Evolutionary conservation across 352 stramenopile genomes (phyloP).

Genomic region (Phytophthora boehmeriae): DNA sequence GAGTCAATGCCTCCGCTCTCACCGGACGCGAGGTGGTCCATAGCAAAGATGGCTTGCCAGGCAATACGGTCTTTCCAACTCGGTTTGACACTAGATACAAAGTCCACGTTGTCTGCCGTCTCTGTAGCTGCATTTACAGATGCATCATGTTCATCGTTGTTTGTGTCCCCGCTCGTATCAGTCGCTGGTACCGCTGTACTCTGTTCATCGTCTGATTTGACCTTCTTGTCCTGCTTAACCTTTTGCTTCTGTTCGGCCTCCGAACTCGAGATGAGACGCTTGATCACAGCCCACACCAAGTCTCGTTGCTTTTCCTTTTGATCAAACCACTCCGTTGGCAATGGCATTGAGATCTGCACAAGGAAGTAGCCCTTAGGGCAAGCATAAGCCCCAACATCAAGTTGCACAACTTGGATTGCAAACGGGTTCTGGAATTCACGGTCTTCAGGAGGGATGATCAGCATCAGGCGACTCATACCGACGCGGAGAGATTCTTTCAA

Average conservation of each 20-base stretch:
- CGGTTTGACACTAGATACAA: background rate
- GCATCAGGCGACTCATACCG: conserved; percentile 54
- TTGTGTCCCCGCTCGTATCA: background rate
- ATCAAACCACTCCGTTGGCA: conserved; percentile 47
- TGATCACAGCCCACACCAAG: conserved; percentile 49
- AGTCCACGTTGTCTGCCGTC: background rate
- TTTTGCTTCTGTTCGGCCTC: conserved; percentile 24
- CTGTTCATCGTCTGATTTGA: background rate
- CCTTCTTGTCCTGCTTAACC: conserved; percentile 10
- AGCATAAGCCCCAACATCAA: conserved; percentile 67
- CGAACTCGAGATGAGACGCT: conserved; percentile 28
- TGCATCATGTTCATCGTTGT: background rate
- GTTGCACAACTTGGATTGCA: conserved; percentile 75
- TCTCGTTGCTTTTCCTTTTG: conserved; percentile 39
- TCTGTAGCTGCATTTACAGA: background rate
- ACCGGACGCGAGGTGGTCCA: conserved; percentile 47
- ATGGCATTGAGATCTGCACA: conserved; percentile 67
- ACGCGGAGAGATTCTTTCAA: conserved; percentile 46
- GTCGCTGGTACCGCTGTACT: too few species aligned
- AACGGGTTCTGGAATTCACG: conserved; percentile 55
- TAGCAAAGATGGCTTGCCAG: conserved; percentile 70
- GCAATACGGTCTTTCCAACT: conserved; percentile 39
- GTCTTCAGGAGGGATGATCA: conserved; percentile 74
- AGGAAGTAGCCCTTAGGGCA: conserved; percentile 66
- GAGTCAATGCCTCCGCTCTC: conserved; percentile 9